Conservation (phyloP, 306 rosid species). For the Lablab purpureus region DNA sequence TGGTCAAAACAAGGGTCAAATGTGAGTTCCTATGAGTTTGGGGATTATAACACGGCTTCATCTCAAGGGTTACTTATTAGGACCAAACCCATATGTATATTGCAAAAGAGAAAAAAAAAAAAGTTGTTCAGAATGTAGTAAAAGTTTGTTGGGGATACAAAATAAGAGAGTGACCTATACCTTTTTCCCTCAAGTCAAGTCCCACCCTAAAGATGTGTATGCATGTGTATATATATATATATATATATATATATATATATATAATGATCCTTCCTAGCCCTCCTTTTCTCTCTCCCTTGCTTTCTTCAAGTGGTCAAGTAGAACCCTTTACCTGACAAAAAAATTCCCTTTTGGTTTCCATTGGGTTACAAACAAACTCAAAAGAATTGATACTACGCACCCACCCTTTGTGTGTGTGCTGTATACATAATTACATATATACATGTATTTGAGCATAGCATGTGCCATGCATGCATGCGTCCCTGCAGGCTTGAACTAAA, state of each 20-base stretch:
- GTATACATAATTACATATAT: not conserved
- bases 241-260: not conserved
- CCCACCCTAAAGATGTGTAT: not conserved
- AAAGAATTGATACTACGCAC: not conserved
- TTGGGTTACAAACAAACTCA: constrained; percentile 2
- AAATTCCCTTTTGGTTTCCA: constrained; percentile 37
- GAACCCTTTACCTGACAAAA: constrained; percentile 23
- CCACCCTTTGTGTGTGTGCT: not conserved
- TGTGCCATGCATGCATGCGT: constrained; percentile 42
- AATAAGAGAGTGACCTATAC: constrained; percentile 12
- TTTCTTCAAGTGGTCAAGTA: constrained; percentile 32
- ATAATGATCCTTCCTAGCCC: not conserved
- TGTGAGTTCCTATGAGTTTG: constrained; percentile 55
- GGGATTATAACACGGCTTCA: constrained; percentile 47
- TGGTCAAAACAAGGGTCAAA: constrained; percentile 42
- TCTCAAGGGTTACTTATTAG: constrained; percentile 28
- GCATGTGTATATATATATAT: not conserved
- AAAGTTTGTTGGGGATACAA: constrained; percentile 41
- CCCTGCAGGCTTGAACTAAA: not conserved
- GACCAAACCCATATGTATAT: constrained; percentile 39
- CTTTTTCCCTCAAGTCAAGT: constrained; percentile 39
- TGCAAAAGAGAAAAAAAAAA: constrained; percentile 9
- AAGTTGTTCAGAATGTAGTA: constrained; percentile 32
- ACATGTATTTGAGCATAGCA: constrained; percentile 33
- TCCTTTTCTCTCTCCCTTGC: constrained; percentile 4